Evolutionary conservation across 495 filamentous ascomycete genomes (phyloP).

Genomic region (Talaromyces proteolyticus): DNA sequence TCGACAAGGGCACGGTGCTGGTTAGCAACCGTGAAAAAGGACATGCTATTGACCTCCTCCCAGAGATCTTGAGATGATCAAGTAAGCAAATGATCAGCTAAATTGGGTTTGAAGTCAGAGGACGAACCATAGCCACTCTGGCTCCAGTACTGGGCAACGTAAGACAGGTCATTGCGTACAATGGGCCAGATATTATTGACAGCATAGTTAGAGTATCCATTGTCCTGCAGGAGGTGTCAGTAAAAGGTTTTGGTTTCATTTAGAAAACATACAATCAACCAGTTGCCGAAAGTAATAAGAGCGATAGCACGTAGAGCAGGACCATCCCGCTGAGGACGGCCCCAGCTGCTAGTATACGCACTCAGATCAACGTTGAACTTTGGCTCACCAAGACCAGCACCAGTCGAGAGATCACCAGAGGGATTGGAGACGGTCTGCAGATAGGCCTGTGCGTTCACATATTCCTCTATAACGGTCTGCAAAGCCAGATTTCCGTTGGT

Average conservation of each 20-base stretch:
- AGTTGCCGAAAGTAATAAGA: constrained; percentile 30
- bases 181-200: constrained; percentile 43
- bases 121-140: constrained; percentile 19
- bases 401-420: constrained; percentile 40
- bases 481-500: constrained; percentile 34
- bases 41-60: constrained; percentile 61
- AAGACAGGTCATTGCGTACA: constrained; percentile 52
- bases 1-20: constrained; percentile 56
- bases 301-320: constrained; percentile 39
- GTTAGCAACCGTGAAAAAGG: constrained; percentile 56
- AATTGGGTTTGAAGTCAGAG: background rate
- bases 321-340: constrained; percentile 58
- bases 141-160: constrained; percentile 69
- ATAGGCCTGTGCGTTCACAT: constrained; percentile 47
- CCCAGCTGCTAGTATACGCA: constrained; percentile 52
- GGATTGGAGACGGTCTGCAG: constrained; percentile 39
- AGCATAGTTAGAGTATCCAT: constrained; percentile 25
- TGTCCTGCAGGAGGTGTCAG: constrained; percentile 9
- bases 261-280: constrained; percentile 12
- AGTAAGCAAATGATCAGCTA: background rate
- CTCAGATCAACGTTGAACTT: constrained; percentile 53
- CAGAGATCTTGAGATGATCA: constrained; percentile 50
- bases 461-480: constrained; percentile 47
- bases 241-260: background rate
- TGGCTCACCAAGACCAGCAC: constrained; percentile 54